A percentile compares a stretch with the other conserved stretches of the same genome.
These are phyloP conservation scores for Neurospora sp. DNA, from an alignment of 495 filamentous ascomycete genomes.

Conservation along the genomic window DNA sequence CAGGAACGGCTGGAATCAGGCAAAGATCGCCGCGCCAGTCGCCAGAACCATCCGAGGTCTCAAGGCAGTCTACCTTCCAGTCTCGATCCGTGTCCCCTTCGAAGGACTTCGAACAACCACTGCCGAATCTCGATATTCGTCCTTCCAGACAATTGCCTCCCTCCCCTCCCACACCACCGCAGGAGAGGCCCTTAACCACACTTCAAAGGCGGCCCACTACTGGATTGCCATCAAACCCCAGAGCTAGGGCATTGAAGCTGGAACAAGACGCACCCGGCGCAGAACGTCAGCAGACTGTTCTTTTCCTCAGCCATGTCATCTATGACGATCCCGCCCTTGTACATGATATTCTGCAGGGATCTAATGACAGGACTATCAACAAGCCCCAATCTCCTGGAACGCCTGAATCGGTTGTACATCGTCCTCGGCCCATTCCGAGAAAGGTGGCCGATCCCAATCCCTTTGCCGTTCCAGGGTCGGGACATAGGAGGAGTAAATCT, in stretches of 20 bases:
- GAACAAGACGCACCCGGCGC: constrained; percentile 14
- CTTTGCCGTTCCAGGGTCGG: constrained; percentile 2
- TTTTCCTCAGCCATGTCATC: constrained; percentile 44
- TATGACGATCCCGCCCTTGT: constrained; percentile 38
- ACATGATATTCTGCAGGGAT: constrained; percentile 33
- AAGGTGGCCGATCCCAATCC: constrained; percentile 30
- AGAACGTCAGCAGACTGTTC: constrained; percentile 34
- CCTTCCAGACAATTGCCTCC: constrained; percentile 24
- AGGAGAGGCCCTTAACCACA: constrained; percentile 27
- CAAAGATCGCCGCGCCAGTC: constrained; percentile 31
- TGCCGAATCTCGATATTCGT: constrained; percentile 16
- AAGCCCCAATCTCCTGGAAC: constrained; percentile 10
- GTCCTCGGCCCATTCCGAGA: constrained; percentile 42
- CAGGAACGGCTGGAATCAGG: constrained; percentile 30
- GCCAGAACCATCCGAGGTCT: background rate
- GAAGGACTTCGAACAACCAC: background rate
- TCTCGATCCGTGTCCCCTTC: background rate
- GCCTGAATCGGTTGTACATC: constrained; percentile 33
- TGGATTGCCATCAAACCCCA: constrained; percentile 40
- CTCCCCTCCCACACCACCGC: constrained; percentile 17
- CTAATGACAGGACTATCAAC: constrained; percentile 18
- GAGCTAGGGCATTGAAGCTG: constrained; percentile 29
- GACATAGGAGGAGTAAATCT: constrained; percentile 36
- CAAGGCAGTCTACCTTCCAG: background rate
- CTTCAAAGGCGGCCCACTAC: constrained; percentile 38